Conservation (phyloP, 2,329 filamentous ascomycete genomes). For the Epichloe typhina region DNA sequence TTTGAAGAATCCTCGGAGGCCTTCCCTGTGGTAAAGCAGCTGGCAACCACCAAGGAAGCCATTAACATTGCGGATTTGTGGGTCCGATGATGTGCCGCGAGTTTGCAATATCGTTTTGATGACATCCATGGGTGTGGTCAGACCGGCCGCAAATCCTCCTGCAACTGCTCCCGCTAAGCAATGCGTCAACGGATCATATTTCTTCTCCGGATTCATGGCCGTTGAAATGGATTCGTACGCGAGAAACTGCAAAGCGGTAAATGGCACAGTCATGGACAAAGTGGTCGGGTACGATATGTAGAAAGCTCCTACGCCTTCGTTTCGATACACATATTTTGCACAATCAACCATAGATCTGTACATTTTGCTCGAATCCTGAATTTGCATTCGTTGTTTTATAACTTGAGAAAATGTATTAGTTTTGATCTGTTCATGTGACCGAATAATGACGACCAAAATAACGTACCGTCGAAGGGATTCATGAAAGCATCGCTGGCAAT, state of each 20-base stretch:
- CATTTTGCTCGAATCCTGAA: conserved; percentile 77
- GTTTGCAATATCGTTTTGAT: conserved; percentile 98
- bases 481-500: conserved; percentile 97
- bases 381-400: conserved; percentile 99
- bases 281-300: conserved; percentile 98
- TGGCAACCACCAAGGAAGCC: conserved; percentile 67
- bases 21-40: conserved; percentile 74
- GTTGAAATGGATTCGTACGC: conserved; percentile 96
- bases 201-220: conserved; percentile 71
- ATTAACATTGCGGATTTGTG: conserved; percentile 70
- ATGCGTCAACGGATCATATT: conserved; percentile 87
- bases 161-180: conserved; percentile 86
- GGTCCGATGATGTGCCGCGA: conserved; percentile 67
- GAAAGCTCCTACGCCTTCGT: conserved; percentile 81
- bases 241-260: conserved; percentile 93
- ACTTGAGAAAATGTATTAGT: conserved; percentile 38
- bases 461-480: conserved; percentile 94
- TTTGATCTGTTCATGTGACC: not conserved
- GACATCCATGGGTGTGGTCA: conserved; percentile 94
- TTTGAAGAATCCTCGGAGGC: conserved; percentile 79
- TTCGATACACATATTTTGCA: conserved; percentile 73
- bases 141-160: conserved; percentile 80
- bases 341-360: conserved; percentile 82
- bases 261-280: conserved; percentile 95
- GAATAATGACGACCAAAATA: not conserved